Base-by-base conservation (phyloP, 352 stramenopile genomes). In the Globisporangium mamillatum region DNA sequence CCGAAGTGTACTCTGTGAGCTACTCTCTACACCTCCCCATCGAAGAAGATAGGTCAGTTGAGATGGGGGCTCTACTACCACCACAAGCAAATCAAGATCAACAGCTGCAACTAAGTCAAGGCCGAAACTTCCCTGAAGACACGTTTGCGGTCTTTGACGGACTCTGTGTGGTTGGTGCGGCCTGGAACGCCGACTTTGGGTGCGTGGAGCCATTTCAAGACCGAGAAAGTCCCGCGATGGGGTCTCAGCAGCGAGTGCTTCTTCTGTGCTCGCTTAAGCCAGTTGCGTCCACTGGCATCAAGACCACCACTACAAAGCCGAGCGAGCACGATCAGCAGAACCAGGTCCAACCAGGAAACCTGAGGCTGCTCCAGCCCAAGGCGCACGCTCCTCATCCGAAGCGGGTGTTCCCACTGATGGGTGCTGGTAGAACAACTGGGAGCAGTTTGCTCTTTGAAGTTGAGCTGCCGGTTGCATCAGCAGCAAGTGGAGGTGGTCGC, bases 71-170 rank as follows among this genome's bases (percentile, higher is more conserved):
- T 38, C 32, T 38, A 38, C 32, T 38, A 38, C 41, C 8, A 1
- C 16, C 41, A 18, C 41, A 7, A 50, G 41, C 16, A n/a, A 14
- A 22, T 22, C 41, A 50, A 50, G 16, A 50, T 20, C 41, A 7
- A 50, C 10, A 20, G n/a, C 10, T 46, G 22, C 3, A 14, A 25
- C 18, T n/a, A 8, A 4, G 4, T 3, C n/a, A 64, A 1, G 4
- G 8, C 16, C 1, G 16, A 50, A 25, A 44, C 56, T 60, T 54
- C 16, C 25, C 38, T 27, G 22, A 29, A 9, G n/a, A 52, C 27
- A 66, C 38, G 32, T 62, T 71, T 20, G 59, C 60, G 7, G 66
- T 71, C 16, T 25, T 67, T 29, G 60, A 62, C 24, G 59, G 66
- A 1, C 20, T 71, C n/a, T 41, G 52, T 1, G 22, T 71, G 25